Base-by-base conservation (phyloP, 768 basidiomycete species). In the Collybia mongolica region DNA sequence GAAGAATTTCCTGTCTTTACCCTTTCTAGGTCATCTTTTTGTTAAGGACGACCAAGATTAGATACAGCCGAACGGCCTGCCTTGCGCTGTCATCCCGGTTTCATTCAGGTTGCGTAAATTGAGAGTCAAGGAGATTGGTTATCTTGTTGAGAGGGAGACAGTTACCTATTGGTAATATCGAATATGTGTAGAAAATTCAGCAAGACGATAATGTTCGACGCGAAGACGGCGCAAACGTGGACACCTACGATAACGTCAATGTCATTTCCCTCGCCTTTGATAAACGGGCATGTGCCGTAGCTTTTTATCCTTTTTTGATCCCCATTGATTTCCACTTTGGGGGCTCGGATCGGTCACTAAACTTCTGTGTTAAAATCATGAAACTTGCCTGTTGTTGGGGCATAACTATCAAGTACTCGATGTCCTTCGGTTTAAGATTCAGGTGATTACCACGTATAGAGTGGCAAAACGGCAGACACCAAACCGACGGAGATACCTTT, bases 381-480 rank as follows among this genome's bases (percentile, higher is more conserved):
- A 24, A 11, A 49, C 66, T 68, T 53, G 22, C 67, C 59, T 1
- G 65, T 60, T 8, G 68, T 70, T 7, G 68, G 68, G 6, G 64
- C 44, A 3, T 64, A 54, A 0, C 50, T 55, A 32, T 66, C 60
- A 45, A 70, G 68, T 32, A 70, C 54, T 6, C 50, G 39, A 36
- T 62, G 63, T 0, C 68, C 68, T 28, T 65, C 60, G 46, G 52
- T 3, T 51, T 29, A 6, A 68, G 59, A 20, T 63, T 55, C 6
- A 70, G 54, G 1, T 62, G 55, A 18, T 63, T 52, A 14, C 57
- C 62, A 35, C 54, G 49, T 6, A 66, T 55, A 39, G 68, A 65
- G 40, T 70, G 68, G 11, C 3, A 53, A 70, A 70, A 49, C 67
- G 67, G 55, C 67, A 70, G 5, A 70, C 63, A 0, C 68, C 67